phyloP scores from a whole-genome alignment of 2,329 filamentous ascomycete species.

The Claviceps pazoutovae region DNA sequence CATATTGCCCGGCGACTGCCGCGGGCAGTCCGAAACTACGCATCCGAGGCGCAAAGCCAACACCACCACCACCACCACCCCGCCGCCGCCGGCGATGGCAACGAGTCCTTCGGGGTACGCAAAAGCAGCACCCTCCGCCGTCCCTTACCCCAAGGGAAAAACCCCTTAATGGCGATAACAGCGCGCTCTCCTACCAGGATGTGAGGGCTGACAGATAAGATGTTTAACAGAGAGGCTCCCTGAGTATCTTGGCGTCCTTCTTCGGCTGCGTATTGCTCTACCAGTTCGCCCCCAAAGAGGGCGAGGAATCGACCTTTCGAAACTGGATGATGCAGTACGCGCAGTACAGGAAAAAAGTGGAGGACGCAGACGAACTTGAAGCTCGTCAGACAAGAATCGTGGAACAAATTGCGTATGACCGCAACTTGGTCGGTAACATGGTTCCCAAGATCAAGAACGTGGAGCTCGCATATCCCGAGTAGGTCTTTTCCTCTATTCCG shows the following conservation, averaged over 20 bases:
- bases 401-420: slow-evolving; percentile 44
- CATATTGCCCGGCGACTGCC: slow-evolving; percentile 23
- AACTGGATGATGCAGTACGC: slow-evolving; percentile 32
- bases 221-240: slow-evolving; percentile 31
- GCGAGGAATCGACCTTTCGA: slow-evolving; percentile 32
- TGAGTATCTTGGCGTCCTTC: slow-evolving; percentile 30
- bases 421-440: slow-evolving; percentile 36
- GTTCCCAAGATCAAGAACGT: slow-evolving; percentile 29
- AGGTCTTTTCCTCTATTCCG: slow-evolving; percentile 17
- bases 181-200: background rate
- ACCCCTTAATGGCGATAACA: background rate
- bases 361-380: slow-evolving; percentile 35
- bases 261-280: slow-evolving; percentile 32
- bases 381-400: slow-evolving; percentile 34
- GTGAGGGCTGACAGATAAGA: background rate
- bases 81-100: slow-evolving; percentile 31
- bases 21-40: slow-evolving; percentile 34
- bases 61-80: slow-evolving; percentile 34
- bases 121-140: slow-evolving; percentile 2
- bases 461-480: slow-evolving; percentile 45
- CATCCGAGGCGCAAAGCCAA: slow-evolving; percentile 37
- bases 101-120: slow-evolving; percentile 45
- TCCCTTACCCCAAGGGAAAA: too few relatives aligned
- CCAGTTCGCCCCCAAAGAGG: slow-evolving; percentile 34
- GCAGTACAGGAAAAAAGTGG: slow-evolving; percentile 28